Evolutionary conservation across 495 filamentous ascomycete genomes (phyloP), one percentile per base, ranked within the genome.

Genomic region (Tuber melanosporum): DNA sequence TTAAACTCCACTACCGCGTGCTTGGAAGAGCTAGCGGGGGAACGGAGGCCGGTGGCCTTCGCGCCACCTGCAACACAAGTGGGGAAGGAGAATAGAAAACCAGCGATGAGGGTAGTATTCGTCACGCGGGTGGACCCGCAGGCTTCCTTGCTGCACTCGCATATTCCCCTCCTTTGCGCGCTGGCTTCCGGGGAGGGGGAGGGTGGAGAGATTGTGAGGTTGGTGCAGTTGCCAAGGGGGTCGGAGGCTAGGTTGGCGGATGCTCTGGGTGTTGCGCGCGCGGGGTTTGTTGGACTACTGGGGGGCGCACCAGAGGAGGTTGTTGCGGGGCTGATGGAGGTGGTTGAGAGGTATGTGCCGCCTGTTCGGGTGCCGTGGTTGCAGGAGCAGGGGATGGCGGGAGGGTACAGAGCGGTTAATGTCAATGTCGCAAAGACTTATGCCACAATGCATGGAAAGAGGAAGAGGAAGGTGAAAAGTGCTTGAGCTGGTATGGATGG

Each of bases 1-100:
- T 82, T 88, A 43, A 88, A 88, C 79, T 84, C 82, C 74, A 85
- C 86, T 12, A 86, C 82, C 22, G 84, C 83, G 8, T 79, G 84
- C 69, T 83, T 88, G 1, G 84, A 85, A 75, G 44, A 72, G 36
- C 73, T 80, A 74, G 66, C 66, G n/a, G n/a, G 79, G 81, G 22
- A 82, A 79, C 14, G 71, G 77, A 8, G 41, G 26, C n/a, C 70
- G 39, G 15, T 47, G 26, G 42, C 72, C n/a, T 26, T 76, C 46
- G n/a, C 49, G n/a, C 36, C 42, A n/a, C 52, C 52, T 10, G 66
- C 57, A 75, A 22, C 20, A 66, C n/a, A 15, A n/a, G 74, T 12
- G 43, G 46, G 62, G 74, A 72, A 15, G 22, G 73, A 47, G 57
- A 72, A 42, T 7, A 45, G 36, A 72, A 77, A 46, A 19, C 66